Base-by-base conservation (phyloP, 768 basidiomycete genomes). In the Pleurotus salmoneostramineus region DNA sequence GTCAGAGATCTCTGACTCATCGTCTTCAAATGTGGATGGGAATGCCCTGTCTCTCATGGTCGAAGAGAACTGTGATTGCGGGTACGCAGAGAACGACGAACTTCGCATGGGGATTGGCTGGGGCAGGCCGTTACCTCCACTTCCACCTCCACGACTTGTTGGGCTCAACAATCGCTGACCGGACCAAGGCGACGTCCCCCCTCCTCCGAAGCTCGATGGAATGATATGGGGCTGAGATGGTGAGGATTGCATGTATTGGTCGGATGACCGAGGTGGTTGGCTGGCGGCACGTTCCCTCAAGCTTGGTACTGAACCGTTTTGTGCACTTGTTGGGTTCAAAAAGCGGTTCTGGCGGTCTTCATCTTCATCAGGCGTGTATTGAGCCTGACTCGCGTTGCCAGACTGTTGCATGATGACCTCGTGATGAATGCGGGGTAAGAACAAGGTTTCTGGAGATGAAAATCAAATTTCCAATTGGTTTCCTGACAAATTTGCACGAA, bases 1-100 rank as follows among this genome's bases (percentile, higher is more conserved):
- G 66, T 89, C 87, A 50, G 80, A 82, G 21, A 83, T 72, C 55
- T 89, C 88, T 0, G 81, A 83, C 70, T 92, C 90, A 68, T 92
- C 90, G 63, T 92, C 89, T 72, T 92, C 91, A 63, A 88, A 83
- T 1, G 89, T 92, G 21, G 88, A 89, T 4, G 86, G 80, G 69
- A 92, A 91, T 7, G 75, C 68, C 34, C 59, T 36, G 56, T 86
- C 87, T 43, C 87, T 83, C 82, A 89, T 84, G 40, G 81, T 76
- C 31, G 85, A 83, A 17, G 80, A 72, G 66, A 89, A 87, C 48
- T 81, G 79, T 60, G 73, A 66, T 62, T 83, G 83, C 37, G 77
- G 71, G 57, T 81, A 76, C 8, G 80, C 66, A 27, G 86, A 87
- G 69, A 87, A 89, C 45, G 88, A 90, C 40, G 87, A 83, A 63